phyloP scores from a whole-genome alignment of 768 basidiomycete species.

The Hygrocybe coccinea region DNA sequence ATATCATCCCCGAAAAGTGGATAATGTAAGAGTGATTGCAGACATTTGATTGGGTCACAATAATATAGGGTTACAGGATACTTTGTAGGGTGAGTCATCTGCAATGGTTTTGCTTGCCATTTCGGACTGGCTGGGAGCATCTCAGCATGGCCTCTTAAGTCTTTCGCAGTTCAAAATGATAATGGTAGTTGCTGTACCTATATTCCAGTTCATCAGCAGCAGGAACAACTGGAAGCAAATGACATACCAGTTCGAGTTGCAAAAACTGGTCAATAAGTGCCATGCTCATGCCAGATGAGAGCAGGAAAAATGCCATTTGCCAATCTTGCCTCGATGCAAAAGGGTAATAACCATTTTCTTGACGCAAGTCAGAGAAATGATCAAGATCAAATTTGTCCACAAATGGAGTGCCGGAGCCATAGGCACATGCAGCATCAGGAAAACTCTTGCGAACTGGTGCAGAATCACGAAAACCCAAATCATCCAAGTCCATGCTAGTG shows the following conservation, averaged over 20 bases:
- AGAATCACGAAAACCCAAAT: neutral
- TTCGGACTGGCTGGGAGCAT: slow-evolving; percentile 15
- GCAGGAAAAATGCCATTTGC: slow-evolving; percentile 28
- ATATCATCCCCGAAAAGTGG: no score
- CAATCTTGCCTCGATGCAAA: slow-evolving; percentile 29
- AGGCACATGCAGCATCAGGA: slow-evolving; percentile 7
- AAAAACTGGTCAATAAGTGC: slow-evolving; percentile 25
- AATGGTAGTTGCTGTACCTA: slow-evolving; percentile 16
- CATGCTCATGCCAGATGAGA: slow-evolving; percentile 28
- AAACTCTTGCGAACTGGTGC: neutral
- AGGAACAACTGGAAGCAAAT: neutral
- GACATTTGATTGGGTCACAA: slow-evolving; percentile 23
- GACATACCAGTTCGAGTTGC: slow-evolving; percentile 22
- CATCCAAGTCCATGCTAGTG: neutral
- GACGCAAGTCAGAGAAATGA: slow-evolving; percentile 13
- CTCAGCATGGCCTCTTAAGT: slow-evolving; percentile 15
- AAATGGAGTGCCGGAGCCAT: slow-evolving; percentile 18
- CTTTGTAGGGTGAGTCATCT: slow-evolving; percentile 11
- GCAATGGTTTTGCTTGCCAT: slow-evolving; percentile 16
- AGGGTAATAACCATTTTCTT: slow-evolving; percentile 27
- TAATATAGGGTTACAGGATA: slow-evolving; percentile 19
- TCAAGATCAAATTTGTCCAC: slow-evolving; percentile 27
- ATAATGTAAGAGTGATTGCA: slow-evolving; percentile 23
- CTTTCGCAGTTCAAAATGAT: slow-evolving; percentile 15
- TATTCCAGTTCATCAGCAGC: neutral